A percentile compares a stretch with the other conserved stretches of the same genome.
phyloP scores from a whole-genome alignment of 2,329 filamentous ascomycete genomes.

The Elsinoe fawcettii region DNA sequence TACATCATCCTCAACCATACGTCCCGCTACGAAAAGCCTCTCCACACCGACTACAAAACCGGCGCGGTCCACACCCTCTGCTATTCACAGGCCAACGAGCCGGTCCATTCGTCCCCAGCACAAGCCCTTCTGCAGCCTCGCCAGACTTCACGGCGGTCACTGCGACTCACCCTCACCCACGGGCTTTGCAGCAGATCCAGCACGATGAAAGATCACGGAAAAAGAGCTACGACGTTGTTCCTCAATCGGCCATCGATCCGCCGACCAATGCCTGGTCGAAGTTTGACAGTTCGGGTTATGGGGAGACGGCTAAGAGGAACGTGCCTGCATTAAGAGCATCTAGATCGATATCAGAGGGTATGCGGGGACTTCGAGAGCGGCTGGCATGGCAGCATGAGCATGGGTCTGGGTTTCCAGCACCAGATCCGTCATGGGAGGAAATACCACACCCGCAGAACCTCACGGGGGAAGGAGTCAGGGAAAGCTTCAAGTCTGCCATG shows the following conservation, averaged over 20 bases:
- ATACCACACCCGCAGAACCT: constrained; percentile 31
- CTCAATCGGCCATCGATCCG: constrained; percentile 2
- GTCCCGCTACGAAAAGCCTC: constrained; percentile 35
- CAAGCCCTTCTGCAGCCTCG: constrained; percentile 7
- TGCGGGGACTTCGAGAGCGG: constrained; percentile 26
- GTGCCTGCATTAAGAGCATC: constrained; percentile 20
- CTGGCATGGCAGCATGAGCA: constrained; percentile 31
- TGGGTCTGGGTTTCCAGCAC: constrained; percentile 15
- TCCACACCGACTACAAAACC: constrained; percentile 33
- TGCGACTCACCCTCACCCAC: not conserved
- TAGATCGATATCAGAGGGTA: constrained; percentile 32
- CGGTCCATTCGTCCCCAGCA: constrained; percentile 11
- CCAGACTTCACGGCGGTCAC: constrained; percentile 10
- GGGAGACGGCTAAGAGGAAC: not conserved
- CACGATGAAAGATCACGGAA: not conserved
- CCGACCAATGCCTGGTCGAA: not conserved
- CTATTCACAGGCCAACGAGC: constrained; percentile 7
- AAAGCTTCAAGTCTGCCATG: constrained; percentile 53
- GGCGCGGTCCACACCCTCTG: constrained; percentile 25
- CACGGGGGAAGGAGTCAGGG: constrained; percentile 34
- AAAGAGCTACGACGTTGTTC: constrained; percentile 3
- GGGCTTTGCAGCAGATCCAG: not conserved
- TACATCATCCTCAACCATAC: constrained; percentile 34
- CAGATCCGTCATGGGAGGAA: constrained; percentile 19
- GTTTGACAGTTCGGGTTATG: not conserved